Conservation (phyloP, 164 flowering plant species). For the Vitis rupestris region DNA sequence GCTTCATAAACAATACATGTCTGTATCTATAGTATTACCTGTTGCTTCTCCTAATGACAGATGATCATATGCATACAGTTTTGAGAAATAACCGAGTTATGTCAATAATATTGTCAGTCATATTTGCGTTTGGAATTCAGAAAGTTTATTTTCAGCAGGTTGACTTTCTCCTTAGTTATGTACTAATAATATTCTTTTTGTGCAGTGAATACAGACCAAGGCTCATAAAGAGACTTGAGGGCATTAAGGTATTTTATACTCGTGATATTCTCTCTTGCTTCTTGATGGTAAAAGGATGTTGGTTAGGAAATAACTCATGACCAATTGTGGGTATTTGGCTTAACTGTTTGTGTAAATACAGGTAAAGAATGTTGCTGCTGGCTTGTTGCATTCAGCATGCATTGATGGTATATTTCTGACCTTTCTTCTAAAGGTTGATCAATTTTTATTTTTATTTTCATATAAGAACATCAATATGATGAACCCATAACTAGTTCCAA, state of each 20-base stretch:
- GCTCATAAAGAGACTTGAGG: conserved; percentile 78
- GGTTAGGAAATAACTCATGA: not conserved
- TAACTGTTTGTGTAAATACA: conserved; percentile 18
- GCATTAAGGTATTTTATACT: conserved; percentile 55
- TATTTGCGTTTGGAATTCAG: too few relatives aligned
- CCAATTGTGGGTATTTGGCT: conserved; percentile 5
- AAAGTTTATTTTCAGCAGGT: too few relatives aligned
- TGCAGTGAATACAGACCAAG: conserved; percentile 95
- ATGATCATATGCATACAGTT: too few relatives aligned
- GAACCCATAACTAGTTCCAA: too few relatives aligned
- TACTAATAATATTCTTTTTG: conserved; percentile 2
- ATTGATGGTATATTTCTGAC: conserved; percentile 52
- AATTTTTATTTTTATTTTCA: not conserved
- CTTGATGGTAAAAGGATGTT: conserved; percentile 1
- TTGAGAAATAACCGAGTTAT: too few relatives aligned
- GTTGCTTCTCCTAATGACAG: too few relatives aligned
- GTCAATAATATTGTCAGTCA: too few relatives aligned
- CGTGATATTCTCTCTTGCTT: not conserved
- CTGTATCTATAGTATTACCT: too few relatives aligned
- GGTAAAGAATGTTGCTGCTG: conserved; percentile 82
- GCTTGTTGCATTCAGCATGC: conserved; percentile 88
- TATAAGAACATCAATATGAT: too few relatives aligned
- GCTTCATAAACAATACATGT: too few relatives aligned
- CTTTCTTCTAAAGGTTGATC: not conserved
- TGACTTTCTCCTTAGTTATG: not conserved